These are phyloP conservation scores for Monosporozyma unispora DNA, from an alignment of 805 yeast species.

Conservation along the genomic window DNA sequence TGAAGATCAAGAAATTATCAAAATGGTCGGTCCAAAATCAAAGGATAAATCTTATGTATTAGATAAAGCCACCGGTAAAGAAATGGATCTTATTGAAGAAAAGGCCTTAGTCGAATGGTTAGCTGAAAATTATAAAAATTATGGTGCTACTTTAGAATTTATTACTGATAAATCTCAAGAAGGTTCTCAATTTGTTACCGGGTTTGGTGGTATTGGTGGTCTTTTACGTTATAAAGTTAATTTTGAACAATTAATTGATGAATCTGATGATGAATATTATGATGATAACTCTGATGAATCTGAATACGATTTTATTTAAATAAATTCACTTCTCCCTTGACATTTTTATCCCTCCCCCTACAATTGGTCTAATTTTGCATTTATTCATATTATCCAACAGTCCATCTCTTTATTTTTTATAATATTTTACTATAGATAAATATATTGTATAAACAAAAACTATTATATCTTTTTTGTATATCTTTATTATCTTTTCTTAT, in stretches of 20 bases:
- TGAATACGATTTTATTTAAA: conserved; percentile 31
- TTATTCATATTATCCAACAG: background rate
- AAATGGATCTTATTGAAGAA: conserved; percentile 83
- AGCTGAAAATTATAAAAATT: conserved; percentile 90
- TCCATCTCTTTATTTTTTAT: background rate
- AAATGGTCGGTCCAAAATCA: conserved; percentile 62
- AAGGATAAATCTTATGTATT: conserved; percentile 66
- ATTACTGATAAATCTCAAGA: conserved; percentile 95
- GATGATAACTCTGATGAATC: conserved; percentile 42
- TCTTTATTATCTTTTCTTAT: no score
- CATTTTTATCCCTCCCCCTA: background rate
- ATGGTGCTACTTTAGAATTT: conserved; percentile 92
- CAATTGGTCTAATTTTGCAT: conserved; percentile 1
- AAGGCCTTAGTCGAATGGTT: conserved; percentile 90
- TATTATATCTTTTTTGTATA: background rate
- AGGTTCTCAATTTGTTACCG: conserved; percentile 96
- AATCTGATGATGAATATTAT: conserved; percentile 80
- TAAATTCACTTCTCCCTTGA: background rate
- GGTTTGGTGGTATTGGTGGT: conserved; percentile 99
- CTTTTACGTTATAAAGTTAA: conserved; percentile 91
- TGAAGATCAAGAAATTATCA: conserved; percentile 69
- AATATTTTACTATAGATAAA: background rate
- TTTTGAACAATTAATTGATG: conserved; percentile 90
- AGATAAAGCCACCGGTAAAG: conserved; percentile 81
- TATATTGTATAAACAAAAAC: background rate